Conservation (phyloP, 495 filamentous ascomycete species). For the Neurospora discreta region DNA sequence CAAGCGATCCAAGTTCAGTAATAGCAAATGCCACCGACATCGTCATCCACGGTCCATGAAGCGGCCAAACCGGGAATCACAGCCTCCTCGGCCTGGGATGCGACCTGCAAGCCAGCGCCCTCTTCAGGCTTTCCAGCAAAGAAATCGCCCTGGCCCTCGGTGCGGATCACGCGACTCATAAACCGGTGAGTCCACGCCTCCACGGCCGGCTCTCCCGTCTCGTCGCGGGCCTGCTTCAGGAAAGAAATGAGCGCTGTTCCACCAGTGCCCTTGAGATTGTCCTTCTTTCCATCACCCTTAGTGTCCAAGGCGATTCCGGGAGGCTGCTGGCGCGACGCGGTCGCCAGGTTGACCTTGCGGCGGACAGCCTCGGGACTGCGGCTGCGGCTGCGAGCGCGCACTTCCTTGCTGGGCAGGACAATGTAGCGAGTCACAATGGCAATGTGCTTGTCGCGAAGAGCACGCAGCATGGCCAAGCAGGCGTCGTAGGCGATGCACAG, state of each 20-base stretch:
- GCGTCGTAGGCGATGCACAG: constrained; percentile 80
- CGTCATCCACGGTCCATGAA: constrained; percentile 74
- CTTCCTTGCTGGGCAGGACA: constrained; percentile 52
- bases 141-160: constrained; percentile 38
- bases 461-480: constrained; percentile 80
- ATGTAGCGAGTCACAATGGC: constrained; percentile 96
- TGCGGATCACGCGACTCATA: constrained; percentile 44
- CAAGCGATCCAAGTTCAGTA: constrained; percentile 18
- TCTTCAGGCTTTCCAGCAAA: constrained; percentile 50
- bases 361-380: constrained; percentile 31
- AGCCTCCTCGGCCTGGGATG: constrained; percentile 44
- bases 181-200: constrained; percentile 70
- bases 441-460: constrained; percentile 87
- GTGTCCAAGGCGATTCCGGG: constrained; percentile 24
- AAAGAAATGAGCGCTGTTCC: constrained; percentile 90
- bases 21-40: constrained; percentile 48
- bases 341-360: constrained; percentile 54
- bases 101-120: constrained; percentile 9
- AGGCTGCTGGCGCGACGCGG: constrained; percentile 37
- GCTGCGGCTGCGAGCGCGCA: constrained; percentile 34
- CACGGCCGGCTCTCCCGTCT: constrained; percentile 87
- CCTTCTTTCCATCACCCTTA: constrained; percentile 20
- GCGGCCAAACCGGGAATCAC: constrained; percentile 72
- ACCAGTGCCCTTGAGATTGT: constrained; percentile 77
- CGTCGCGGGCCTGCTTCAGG: constrained; percentile 87